These are phyloP conservation scores for Solanum chiquidenum DNA, from an alignment of 257 asterid species.

Conservation along the genomic window DNA sequence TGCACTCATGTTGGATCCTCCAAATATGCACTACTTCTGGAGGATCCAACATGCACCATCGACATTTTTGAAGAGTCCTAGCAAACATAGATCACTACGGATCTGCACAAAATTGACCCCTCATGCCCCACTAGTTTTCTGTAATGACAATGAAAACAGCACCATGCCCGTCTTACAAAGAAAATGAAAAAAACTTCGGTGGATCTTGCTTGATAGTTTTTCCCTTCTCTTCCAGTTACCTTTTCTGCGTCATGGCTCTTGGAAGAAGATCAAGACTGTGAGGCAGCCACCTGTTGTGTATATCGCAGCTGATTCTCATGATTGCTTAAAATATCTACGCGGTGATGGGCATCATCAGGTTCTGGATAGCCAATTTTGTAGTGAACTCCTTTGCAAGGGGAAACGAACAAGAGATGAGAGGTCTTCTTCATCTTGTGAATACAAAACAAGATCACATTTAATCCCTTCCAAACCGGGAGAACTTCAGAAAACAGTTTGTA, in stretches of 20 bases:
- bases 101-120: not conserved
- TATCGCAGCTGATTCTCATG: conserved; percentile 21
- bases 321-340: conserved; percentile 10
- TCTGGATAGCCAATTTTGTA: conserved; percentile 3
- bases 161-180: not conserved
- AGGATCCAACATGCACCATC: not conserved
- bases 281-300: conserved; percentile 14
- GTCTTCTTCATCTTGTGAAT: conserved; percentile 10
- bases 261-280: conserved; percentile 20
- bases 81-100: not conserved
- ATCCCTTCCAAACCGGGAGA: not conserved
- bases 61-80: not conserved
- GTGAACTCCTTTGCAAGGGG: conserved; percentile 6
- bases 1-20: not conserved
- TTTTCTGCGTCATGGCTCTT: conserved; percentile 18
- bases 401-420: conserved; percentile 15
- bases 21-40: not conserved
- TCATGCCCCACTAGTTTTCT: not conserved
- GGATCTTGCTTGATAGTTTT: not conserved
- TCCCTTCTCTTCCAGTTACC: conserved; percentile 7
- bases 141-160: not conserved
- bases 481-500: conserved; percentile 6
- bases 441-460: conserved; percentile 10
- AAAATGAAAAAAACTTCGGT: not conserved
- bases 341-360: not conserved